Evolutionary conservation across 768 basidiomycete genomes (phyloP), one percentile per base, ranked within the genome.

Genomic region (Phlebiopsis gigantea): DNA sequence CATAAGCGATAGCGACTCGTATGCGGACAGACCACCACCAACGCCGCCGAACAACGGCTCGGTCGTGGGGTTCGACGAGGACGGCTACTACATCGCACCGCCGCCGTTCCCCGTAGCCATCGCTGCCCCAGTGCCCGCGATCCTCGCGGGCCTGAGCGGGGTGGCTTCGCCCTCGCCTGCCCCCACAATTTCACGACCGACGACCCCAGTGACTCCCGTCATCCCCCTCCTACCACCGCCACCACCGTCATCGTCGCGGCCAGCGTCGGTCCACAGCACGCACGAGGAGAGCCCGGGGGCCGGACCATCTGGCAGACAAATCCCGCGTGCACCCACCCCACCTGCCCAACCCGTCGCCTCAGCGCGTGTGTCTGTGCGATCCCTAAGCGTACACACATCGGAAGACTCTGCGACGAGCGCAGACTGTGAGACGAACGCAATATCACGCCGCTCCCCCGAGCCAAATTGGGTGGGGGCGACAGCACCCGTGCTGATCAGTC

Each of bases 81-180:
- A 58, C 14, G 62, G 60, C 22, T 59, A 61, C 28, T 59, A 58
- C 48, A 65, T 63, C 17, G 51, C 60, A 25, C 64, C 67, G 6
- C 68, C 68, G 0, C 61, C 66, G 15, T 69, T 69, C 60, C 50
- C 49, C 19, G 53, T 61, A 24, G 66, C 68, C 8, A 65, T 65
- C 24, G 60, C 63, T n/a, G 58, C 68, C 14, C 65, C 66, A 15
- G 62, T 65, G 22, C 65, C 67, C 8, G 65, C 66, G 7, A 62
- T 69, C 46, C 51, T 67, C 19, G 59, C 66, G 10, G 57, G 61
- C 6, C 54, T 61, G 46, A 63, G 62, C 26, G 53, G 55, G n/a
- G 58, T 62, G 8, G 9, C 60, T 1, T 53, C 51, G 19, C 53
- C 58, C 9, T 25, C 30, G 19, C 28, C 53, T 22, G 39, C 15